phyloP scores from a whole-genome alignment of 495 filamentous ascomycete species.

The Podospora bellae-mahoneyi region DNA sequence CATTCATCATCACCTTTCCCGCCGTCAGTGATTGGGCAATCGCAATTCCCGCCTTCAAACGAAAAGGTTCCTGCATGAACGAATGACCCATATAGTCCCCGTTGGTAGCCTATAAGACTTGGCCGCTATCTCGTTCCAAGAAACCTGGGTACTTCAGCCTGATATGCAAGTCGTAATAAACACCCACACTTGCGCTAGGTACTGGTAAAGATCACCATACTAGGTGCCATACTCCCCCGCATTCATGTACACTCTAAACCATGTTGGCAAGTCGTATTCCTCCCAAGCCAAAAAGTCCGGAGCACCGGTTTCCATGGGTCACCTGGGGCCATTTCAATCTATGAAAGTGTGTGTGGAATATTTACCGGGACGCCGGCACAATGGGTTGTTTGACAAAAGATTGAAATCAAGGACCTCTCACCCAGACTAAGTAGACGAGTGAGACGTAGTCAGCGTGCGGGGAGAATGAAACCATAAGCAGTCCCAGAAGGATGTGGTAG shows the following conservation, averaged over 20 bases:
- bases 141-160: constrained; percentile 2
- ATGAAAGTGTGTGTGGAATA: background rate
- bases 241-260: constrained; percentile 1
- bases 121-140: background rate
- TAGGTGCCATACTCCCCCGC: background rate
- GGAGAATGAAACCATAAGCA: constrained; percentile 1
- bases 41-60: background rate
- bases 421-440: background rate
- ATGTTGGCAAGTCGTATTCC: constrained; percentile 1
- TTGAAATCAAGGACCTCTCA: background rate
- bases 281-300: background rate
- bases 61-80: constrained; percentile 7
- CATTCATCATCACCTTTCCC: background rate
- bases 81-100: background rate
- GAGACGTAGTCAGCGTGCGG: background rate
- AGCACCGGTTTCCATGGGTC: constrained; percentile 1
- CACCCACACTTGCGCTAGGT: background rate
- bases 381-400: background rate
- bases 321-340: background rate
- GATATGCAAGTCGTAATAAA: constrained; percentile 8
- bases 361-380: constrained; percentile 1
- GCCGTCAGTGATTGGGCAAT: background rate
- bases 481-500: background rate
- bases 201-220: background rate
- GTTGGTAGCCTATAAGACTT: constrained; percentile 7